Conservation (phyloP, 2,329 filamentous ascomycete species). For the Beauveria brongniartii region DNA sequence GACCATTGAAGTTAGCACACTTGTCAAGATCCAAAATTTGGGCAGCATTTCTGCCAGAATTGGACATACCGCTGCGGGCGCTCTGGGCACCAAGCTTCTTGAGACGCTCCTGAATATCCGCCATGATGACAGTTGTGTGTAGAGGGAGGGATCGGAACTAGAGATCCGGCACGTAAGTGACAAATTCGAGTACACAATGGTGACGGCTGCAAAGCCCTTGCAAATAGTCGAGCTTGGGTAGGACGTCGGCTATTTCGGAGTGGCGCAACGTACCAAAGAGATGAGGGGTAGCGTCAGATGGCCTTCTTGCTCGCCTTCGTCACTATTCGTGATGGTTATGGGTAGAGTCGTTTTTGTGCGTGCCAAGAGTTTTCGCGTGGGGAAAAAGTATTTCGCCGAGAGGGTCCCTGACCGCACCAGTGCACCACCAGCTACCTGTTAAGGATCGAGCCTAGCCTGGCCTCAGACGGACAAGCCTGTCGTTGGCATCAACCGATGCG, state of each 20-base stretch:
- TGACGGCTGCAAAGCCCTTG: background rate
- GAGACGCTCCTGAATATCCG: conserved; percentile 50
- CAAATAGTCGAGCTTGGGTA: conserved; percentile 11
- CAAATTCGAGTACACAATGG: background rate
- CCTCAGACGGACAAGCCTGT: background rate
- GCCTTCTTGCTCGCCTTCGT: conserved; percentile 11
- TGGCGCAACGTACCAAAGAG: conserved; percentile 25
- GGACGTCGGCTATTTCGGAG: conserved; percentile 8
- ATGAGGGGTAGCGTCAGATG: conserved; percentile 20
- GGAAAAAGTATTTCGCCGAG: conserved; percentile 28
- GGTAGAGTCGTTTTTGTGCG: conserved; percentile 32
- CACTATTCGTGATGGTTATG: conserved; percentile 13
- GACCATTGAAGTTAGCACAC: conserved; percentile 14
- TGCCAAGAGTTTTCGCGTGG: conserved; percentile 36
- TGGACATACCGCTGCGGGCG: conserved; percentile 59
- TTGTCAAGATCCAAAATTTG: conserved; percentile 11
- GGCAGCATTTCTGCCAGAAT: conserved; percentile 11
- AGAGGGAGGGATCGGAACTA: conserved; percentile 21
- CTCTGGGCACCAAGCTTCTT: conserved; percentile 45
- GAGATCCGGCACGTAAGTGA: conserved; percentile 16
- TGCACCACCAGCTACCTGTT: too few species aligned
- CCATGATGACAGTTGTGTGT: conserved; percentile 35
- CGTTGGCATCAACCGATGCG: background rate
- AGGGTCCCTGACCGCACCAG: conserved; percentile 10
- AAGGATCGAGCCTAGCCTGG: background rate